Percentiles rank a stretch among this genome's conserved stretches.
phyloP scores from a whole-genome alignment of 2,329 filamentous ascomycete species.

The Aspergillus aculeatus region DNA sequence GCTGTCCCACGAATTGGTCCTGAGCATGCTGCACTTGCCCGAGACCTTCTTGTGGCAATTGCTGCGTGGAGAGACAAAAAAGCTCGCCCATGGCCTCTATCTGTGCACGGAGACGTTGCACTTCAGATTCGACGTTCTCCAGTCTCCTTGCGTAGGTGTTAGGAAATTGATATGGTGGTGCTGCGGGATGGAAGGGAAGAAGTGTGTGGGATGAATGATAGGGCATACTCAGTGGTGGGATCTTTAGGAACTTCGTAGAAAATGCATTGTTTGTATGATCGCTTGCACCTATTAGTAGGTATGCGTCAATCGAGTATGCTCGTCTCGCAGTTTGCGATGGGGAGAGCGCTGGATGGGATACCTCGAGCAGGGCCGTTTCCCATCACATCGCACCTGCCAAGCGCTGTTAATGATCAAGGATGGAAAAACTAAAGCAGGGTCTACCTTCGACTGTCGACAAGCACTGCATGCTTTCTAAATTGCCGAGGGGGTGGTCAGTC shows the following conservation, averaged over 20 bases:
- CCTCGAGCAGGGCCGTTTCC: slow-evolving; percentile 38
- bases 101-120: slow-evolving; percentile 29
- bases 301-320: not conserved
- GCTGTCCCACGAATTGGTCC: not conserved
- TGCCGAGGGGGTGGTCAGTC: not conserved
- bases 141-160: slow-evolving; percentile 24
- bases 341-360: slow-evolving; percentile 3
- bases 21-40: not conserved
- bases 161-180: not conserved
- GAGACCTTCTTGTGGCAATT: not conserved
- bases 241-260: slow-evolving; percentile 38
- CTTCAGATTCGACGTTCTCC: slow-evolving; percentile 34
- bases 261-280: slow-evolving; percentile 35
- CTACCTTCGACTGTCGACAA: slow-evolving; percentile 40
- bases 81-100: slow-evolving; percentile 27
- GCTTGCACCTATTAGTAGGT: slow-evolving; percentile 28
- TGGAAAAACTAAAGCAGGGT: not conserved
- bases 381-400: slow-evolving; percentile 37
- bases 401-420: not conserved
- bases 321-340: no score
- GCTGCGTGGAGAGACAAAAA: slow-evolving; percentile 12
- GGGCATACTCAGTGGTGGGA: slow-evolving; percentile 27
- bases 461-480: slow-evolving; percentile 38
- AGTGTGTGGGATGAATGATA: not conserved
- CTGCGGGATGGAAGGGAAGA: not conserved